phyloP scores from a whole-genome alignment of 352 stramenopile genomes.

The Pythium brachiatum region DNA sequence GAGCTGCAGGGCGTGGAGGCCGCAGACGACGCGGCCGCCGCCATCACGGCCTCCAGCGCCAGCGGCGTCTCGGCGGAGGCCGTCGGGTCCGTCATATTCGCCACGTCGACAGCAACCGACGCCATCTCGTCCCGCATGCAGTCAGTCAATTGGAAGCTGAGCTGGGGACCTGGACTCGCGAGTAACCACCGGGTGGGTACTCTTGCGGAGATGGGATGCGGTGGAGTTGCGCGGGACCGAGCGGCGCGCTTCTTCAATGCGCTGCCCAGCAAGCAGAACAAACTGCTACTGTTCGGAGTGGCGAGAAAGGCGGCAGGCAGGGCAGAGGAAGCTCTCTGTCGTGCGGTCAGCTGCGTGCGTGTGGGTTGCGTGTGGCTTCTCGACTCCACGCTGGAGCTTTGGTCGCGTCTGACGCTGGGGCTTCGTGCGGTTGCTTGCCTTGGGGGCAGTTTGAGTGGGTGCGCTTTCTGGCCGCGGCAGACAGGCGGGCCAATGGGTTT shows the following conservation, averaged over 20 bases:
- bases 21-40: not conserved
- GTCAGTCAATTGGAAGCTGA: not conserved
- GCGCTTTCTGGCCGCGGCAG: conserved; percentile 3
- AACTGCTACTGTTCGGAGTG: no score
- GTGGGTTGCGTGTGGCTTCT: no score
- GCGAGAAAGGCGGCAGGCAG: no score
- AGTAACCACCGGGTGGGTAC: no score
- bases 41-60: not conserved
- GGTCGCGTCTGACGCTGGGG: no score
- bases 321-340: no score
- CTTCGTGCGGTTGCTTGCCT: no score
- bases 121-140: not conserved
- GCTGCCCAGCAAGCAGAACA: no score
- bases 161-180: not conserved
- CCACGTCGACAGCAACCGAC: not conserved
- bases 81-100: not conserved
- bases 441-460: conserved; percentile 1
- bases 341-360: no score
- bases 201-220: not conserved
- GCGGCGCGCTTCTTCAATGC: not conserved
- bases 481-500: conserved; percentile 4
- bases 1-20: conserved; percentile 9
- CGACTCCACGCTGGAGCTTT: no score
- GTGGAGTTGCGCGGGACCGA: not conserved
- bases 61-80: not conserved